A percentile compares a stretch with the other conserved stretches of the same genome.
Conservation (phyloP, 768 basidiomycete genomes). For the Collybia mongolica region DNA sequence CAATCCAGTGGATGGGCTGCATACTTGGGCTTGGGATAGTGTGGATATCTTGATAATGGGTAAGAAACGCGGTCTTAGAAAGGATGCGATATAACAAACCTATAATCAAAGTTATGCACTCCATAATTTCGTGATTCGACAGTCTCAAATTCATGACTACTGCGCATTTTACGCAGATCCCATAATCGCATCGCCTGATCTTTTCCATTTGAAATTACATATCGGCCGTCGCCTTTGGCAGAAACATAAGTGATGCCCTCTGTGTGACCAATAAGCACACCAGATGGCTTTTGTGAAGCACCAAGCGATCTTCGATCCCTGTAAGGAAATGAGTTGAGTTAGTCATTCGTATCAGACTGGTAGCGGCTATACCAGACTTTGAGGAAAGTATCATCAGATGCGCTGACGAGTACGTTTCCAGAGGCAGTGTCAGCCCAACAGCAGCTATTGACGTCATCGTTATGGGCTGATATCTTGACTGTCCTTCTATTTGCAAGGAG, state of each 20-base stretch:
- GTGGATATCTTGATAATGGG: constrained; percentile 45
- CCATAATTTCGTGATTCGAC: constrained; percentile 54
- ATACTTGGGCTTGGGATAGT: constrained; percentile 62
- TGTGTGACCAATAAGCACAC: constrained; percentile 92
- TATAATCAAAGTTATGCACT: constrained; percentile 71
- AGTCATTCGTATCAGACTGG: constrained; percentile 40
- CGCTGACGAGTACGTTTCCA: constrained; percentile 93
- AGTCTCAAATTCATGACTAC: constrained; percentile 62
- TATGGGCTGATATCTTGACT: constrained; percentile 85
- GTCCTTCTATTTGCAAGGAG: constrained; percentile 75
- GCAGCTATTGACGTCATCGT: constrained; percentile 91
- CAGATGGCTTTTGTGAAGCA: constrained; percentile 73
- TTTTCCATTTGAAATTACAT: constrained; percentile 94
- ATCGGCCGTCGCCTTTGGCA: constrained; percentile 95
- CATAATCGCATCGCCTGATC: constrained; percentile 91
- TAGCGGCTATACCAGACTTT: constrained; percentile 82
- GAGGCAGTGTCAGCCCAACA: constrained; percentile 94
- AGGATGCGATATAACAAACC: constrained; percentile 42
- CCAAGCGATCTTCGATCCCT: constrained; percentile 60
- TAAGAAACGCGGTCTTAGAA: not conserved
- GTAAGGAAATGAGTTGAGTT: constrained; percentile 23
- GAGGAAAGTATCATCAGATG: constrained; percentile 90
- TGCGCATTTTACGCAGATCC: constrained; percentile 93
- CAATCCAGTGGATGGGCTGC: constrained; percentile 83
- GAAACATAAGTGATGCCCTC: constrained; percentile 95